Evolutionary conservation across 176 grass and related monocot species (phyloP), one percentile per base, ranked within the genome.

Genomic region (Phoenix roebelenii): DNA sequence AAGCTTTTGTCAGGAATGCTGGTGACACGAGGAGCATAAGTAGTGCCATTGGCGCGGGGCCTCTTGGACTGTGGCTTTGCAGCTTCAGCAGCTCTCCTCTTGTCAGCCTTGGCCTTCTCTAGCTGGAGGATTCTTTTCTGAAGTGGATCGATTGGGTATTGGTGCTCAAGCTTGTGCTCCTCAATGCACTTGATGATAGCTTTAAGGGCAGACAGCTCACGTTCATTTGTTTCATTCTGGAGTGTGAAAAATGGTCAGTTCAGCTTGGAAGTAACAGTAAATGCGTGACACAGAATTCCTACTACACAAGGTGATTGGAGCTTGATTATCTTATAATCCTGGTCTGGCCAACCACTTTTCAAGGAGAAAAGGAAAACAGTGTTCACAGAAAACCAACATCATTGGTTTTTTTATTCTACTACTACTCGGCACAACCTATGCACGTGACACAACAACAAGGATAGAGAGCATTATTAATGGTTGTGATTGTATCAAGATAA

Each of bases 101-200:
- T 97, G 78, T 97, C 93, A 22, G 84, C 93, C 84, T 97, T 97
- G 7, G 79, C 87, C 78, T 97, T 92, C 81, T 97, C 93, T 52
- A 97, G 77, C 78, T 92, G 87, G 5, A 79, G 51, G 39, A 95
- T 88, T 57, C 78, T 73, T 72, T 88, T 87, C 22, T 82, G 80
- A 59, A 90, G 86, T 68, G 83, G 80, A 59, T 96, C 92, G 14
- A 75, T 55, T 4, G 87, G 75, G 58, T 85, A 96, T 67, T 90
- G 83, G 25, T 82, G 72, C 77, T 87, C 83, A 35, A 87, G 80
- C 44, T 87, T 96, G 75, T 95, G 91, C n/a, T 96, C 91, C 75
- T 90, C 92, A 6, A 96, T 75, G 56, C 87, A 90, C 61, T 90
- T 96, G 52, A 90, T 87, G 48, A 90, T 78, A 63, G 66, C 72